Conservation (phyloP, 2,329 filamentous ascomycete species). For the Arthrocladium fulminans region DNA sequence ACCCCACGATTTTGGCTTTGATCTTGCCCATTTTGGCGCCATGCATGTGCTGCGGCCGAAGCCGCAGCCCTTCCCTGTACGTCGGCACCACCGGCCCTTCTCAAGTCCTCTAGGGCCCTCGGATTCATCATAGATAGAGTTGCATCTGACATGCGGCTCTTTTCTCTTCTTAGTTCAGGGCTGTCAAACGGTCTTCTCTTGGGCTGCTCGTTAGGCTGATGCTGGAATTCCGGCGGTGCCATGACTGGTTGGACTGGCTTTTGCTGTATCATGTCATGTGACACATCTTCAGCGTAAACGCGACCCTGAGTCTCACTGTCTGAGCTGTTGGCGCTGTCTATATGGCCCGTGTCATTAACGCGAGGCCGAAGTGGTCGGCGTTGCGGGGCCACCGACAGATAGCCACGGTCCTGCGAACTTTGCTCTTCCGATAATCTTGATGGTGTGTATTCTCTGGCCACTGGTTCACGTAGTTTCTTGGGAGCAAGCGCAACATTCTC, state of each 20-base stretch:
- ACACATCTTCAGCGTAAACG: constrained; percentile 25
- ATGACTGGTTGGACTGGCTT: constrained; percentile 67
- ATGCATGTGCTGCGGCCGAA: constrained; percentile 33
- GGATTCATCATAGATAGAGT: constrained; percentile 64
- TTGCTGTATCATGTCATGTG: constrained; percentile 35
- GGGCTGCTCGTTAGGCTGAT: constrained; percentile 63
- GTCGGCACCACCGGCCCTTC: constrained; percentile 37
- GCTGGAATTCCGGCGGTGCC: constrained; percentile 68
- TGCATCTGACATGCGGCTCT: constrained; percentile 70
- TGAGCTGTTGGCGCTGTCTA: constrained; percentile 30
- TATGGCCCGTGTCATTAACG: constrained; percentile 15
- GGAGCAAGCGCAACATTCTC: constrained; percentile 19
- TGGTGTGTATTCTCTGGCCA: constrained; percentile 12
- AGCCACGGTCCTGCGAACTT: constrained; percentile 8
- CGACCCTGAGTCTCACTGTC: constrained; percentile 30
- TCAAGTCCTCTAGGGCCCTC: constrained; percentile 3
- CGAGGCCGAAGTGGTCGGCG: constrained; percentile 23
- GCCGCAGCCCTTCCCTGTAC: constrained; percentile 29
- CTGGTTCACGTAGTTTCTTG: constrained; percentile 13
- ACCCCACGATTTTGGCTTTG: constrained; percentile 33
- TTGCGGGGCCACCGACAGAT: constrained; percentile 28
- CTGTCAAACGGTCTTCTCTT: constrained; percentile 62
- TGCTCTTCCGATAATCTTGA: constrained; percentile 16
- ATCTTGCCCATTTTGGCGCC: constrained; percentile 28
- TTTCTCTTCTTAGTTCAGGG: constrained; percentile 68